Evolutionary conservation across 176 grass and related monocot species (phyloP), one percentile per base, ranked within the genome.

Genomic region (Carex littledalei): DNA sequence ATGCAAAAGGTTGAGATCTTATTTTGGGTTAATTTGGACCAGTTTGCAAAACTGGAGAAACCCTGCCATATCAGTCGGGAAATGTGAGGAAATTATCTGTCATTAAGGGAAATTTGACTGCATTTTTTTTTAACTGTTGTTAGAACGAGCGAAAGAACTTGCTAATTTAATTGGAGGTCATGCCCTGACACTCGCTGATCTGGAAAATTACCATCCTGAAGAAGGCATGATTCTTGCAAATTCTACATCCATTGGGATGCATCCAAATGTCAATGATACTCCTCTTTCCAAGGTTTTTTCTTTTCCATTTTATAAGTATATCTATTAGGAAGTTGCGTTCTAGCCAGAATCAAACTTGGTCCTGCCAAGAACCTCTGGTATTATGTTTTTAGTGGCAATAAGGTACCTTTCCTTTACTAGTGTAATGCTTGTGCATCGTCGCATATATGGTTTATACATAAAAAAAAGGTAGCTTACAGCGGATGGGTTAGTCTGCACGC

Each of bases 221-320:
- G 90, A 89, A 55, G 91, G 91, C 35, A 99, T 99, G 93, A 92
- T 99, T 94, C 96, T 99, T 89, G 96, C 93, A 77, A 99, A 99
- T 88, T 90, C 96, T 34, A 95, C 96, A 88, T 94, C 96, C 52
- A 94, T 99, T 34, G 96, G 93, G 86, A 99, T 99, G 96, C 85
- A 94, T 76, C 96, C 96, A 81, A 94, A 94, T 88, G 81, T 95
- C 65, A 89, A 94, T 65, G 90, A 99, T 79, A 99, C 96, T 55
- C 96, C 96, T 79, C 63, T 99, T 66, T 88, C 88, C 52, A 99
- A 99, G 96, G 96, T 99, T 75, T 43, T 82, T 78, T 66, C 15
- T 63, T 14, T 3, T 45, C 75, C 78, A 32, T 31, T 80, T 63
- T 73, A 82, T 50, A 29, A 1, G 83, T 56, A 17, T 85, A 12